Percentiles rank a stretch among this genome's conserved stretches.
Evolutionary conservation across 306 rosid species (phyloP).

Genomic region (Quercus berberidifolia): DNA sequence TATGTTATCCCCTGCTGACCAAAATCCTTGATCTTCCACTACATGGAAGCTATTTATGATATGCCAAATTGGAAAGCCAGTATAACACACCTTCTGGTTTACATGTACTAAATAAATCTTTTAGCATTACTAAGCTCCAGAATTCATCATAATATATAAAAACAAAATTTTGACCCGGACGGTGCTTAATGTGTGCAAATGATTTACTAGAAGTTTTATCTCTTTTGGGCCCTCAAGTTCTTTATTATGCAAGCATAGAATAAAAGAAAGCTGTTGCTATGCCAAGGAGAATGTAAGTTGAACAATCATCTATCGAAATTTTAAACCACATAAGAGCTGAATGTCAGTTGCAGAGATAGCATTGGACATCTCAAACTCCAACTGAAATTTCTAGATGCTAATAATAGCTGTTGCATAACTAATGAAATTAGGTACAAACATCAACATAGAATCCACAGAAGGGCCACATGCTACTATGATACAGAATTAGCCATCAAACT

Average conservation of each 20-base stretch:
- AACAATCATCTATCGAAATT: not conserved
- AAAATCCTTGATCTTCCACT: not conserved
- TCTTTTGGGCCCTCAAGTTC: not conserved
- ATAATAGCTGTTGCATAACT: not conserved
- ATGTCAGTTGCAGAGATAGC: not conserved
- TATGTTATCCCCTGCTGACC: not conserved
- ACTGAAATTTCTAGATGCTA: not conserved
- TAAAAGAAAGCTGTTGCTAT: not conserved
- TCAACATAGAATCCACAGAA: not conserved
- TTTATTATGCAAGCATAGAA: not conserved
- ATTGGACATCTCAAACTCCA: not conserved
- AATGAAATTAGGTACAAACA: not conserved
- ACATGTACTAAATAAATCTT: not conserved
- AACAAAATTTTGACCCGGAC: not conserved
- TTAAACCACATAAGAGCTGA: not conserved
- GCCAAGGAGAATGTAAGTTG: not conserved
- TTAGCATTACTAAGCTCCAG: not conserved
- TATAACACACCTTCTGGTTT: not conserved
- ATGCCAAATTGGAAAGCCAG: not conserved
- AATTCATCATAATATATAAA: not conserved
- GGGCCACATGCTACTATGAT: not conserved
- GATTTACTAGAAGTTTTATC: not conserved
- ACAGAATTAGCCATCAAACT: constrained; percentile 5
- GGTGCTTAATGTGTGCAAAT: not conserved
- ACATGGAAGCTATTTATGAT: not conserved